Base-by-base conservation (phyloP, 352 stramenopile genomes). In the Phytophthora hybrid region DNA sequence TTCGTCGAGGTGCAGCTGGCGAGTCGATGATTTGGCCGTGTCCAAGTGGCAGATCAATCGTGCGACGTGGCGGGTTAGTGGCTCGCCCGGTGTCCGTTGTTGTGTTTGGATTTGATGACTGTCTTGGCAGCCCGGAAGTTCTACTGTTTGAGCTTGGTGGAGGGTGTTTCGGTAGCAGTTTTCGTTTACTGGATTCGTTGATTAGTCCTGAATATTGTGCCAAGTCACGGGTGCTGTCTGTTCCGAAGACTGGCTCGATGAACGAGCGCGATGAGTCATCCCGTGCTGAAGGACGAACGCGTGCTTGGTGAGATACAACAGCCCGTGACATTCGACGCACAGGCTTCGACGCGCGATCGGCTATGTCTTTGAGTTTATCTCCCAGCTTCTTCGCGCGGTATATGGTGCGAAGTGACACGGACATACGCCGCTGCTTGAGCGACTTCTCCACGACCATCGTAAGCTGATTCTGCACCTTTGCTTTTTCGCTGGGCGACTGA, bases 331-430 rank as follows among this genome's bases (percentile, higher is more conserved):
- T 56, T 9, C 73, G 69, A 21, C 63, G 73, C 13, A 77, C 73
- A 13, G 73, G 73, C 23, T 74, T 74, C 23, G 83, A 77, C 0
- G 85, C 84, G 1, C 85, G 82, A 18, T 95, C 88, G 0, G 87
- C 85, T 19, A 93, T 93, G n/a, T 90, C 87, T 72, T 95, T 93
- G 47, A 94, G 83, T 72, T 93, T 93, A 60, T 93, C 85, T 5
- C 86, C 88, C 2, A 93, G 76, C 46, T 93, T 93, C 59, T 95
- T 95, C 9, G 88, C 86, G 3, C 84, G 79, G 66, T 95, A 95
- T 47, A 95, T 92, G 16, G 84, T 90, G 19, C 85, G 81, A 46
- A 93, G 73, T 23, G 88, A 92, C 5, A 91, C 83, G 0, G 84
- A 92, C 85, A 95, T 89, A 18, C 85, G 81, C 0, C 88, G 77